Base-by-base conservation (phyloP, 139 green algal species). In the Picochlorum sp. region DNA sequence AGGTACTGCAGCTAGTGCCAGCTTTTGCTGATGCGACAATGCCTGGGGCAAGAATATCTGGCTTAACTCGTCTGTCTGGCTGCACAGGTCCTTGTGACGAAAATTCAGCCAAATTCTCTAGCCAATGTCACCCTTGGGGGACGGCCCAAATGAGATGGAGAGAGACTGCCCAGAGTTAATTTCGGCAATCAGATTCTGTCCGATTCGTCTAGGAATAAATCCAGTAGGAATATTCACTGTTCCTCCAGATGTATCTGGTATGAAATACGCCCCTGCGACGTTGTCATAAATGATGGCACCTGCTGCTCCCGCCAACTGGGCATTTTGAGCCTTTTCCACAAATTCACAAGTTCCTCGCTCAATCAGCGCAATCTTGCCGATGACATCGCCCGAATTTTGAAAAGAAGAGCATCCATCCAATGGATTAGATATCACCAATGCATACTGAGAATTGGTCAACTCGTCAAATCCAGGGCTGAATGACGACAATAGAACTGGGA, bases 11-110 rank as follows among this genome's bases (percentile, higher is more conserved):
- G 6, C 10, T 18, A 34, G 26, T 28, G 3, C 58, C 58, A 20
- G 58, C 41, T 24, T 23, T 32, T 41, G 75, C 81, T 5, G 76
- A 82, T 13, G 72, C 51, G 15, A 88, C 56, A 44, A 69, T 79
- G 10, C 87, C 87, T 16, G 89, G 89, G 0, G 85, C 86, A 4
- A 94, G 73, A 16, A 96, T 58, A 62, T 96, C 89, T 15, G 89
- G 89, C 73, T 96, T 96, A 45, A 92, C 80, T 20, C 89, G 68
- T n/a, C 76, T 78, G 59, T 96, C 89, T 4, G 57, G 56, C 11
- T 62, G 11, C 44, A 75, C 37, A 55, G 61, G 61, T 21, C 60
- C 52, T 18, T 71, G 50, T 6, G 63, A 74, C 6, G 69, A 78
- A 44, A 77, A 90, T 2, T 57, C 41, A 18, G 65, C 52, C 54